Base-by-base conservation (phyloP, 208 protist genomes). In the Zelonia costaricensis region DNA sequence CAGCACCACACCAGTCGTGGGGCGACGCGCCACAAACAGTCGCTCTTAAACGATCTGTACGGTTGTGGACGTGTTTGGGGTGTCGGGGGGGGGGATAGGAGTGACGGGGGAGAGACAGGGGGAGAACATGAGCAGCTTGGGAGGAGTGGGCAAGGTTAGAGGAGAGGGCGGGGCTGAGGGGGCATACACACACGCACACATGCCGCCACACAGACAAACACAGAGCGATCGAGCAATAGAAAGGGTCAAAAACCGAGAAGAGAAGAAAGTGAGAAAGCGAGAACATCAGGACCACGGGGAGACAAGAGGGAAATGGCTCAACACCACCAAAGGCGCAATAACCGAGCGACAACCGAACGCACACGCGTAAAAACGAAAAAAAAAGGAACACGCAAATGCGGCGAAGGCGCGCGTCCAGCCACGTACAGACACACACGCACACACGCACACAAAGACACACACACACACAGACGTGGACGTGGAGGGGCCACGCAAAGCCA, bases 181-280 rank as follows among this genome's bases (percentile, higher is more conserved):
- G n/a, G n/a, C n/a, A n/a, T n/a, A n/a, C n/a, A n/a, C n/a, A n/a
- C n/a, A n/a, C n/a, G n/a, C n/a, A n/a, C n/a, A 35, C 36, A 51
- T 1, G 46, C 46, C 16, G 28, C 10, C 13, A 22, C 10, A 47
- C 35, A 55, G 2, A 22, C 20, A 33, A 51, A 39, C 3, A 51
- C 38, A 23, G 23, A 12, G 51, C 27, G 6, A 62, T 31, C n/a
- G 53, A 65, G 22, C 45, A 58, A 46, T 35, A 15, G 39, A 23
- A 65, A 48, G 12, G 23, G 16, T 30, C 55, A 30, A 51, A n/a
- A 47, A 46, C 51, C 9, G 44, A 45, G 12, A 61, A 51, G 35
- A 51, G 31, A 44, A 69, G 10, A 53, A 57, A 13, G 15, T 0
- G 53, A 60, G 55, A 40, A 39, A 22, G 20, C 6, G 23, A 23